These are phyloP conservation scores for Mangifera indica DNA, from an alignment of 345 rosid genomes.

Conservation along the genomic window DNA sequence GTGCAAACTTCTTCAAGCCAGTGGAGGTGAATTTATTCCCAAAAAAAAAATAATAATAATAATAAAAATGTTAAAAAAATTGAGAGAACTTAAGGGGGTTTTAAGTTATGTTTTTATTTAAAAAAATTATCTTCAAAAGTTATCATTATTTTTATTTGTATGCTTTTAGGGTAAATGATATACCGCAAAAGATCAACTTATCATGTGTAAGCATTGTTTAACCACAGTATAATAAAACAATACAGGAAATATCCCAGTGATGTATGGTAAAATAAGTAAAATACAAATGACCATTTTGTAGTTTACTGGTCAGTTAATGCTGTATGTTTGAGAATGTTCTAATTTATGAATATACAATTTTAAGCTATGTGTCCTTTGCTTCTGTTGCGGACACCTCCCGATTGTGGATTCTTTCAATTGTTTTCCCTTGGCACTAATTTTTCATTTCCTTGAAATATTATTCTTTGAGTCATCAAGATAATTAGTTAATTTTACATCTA, in stretches of 20 bases:
- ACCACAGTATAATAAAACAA: neutral
- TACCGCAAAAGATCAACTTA: neutral
- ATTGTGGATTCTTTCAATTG: neutral
- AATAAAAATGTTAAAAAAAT: too few relatives aligned
- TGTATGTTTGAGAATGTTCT: neutral
- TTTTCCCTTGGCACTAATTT: neutral
- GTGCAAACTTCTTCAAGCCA: neutral
- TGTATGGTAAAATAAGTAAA: neutral
- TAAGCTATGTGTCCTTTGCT: constrained; percentile 11
- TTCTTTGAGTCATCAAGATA: neutral
- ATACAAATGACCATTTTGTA: neutral
- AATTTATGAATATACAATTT: neutral
- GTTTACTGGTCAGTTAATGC: neutral
- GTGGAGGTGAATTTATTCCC: neutral
- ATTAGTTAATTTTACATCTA: constrained; percentile 9
- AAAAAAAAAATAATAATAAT: too few relatives aligned
- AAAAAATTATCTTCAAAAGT: too few relatives aligned
- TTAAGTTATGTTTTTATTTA: too few relatives aligned
- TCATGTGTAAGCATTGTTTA: neutral
- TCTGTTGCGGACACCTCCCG: neutral
- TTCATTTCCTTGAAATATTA: neutral
- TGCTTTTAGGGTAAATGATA: neutral
- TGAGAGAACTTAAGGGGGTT: neutral
- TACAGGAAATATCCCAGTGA: neutral
- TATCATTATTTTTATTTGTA: neutral